Conservation (phyloP, 225 moss, liverwort and hornwort species). For the Polytrichum commune region DNA sequence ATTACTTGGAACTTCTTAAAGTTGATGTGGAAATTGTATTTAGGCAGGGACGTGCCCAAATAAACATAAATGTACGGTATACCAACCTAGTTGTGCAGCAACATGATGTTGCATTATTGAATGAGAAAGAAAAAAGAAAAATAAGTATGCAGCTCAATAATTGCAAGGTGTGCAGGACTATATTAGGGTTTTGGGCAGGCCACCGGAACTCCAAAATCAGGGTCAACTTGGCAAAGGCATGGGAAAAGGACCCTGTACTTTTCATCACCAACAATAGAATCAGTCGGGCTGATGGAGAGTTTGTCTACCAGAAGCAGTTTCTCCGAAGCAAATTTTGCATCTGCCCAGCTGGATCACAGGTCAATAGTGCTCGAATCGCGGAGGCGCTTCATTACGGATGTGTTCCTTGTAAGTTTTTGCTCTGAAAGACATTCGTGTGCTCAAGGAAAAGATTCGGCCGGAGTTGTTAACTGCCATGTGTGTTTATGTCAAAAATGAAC, state of each 20-base stretch:
- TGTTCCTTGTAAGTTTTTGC: slow-evolving; percentile 43
- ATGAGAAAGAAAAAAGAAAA: too few relatives aligned
- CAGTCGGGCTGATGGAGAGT: slow-evolving; percentile 40
- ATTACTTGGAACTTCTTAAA: too few relatives aligned
- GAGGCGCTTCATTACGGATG: slow-evolving; percentile 64
- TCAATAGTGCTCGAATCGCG: slow-evolving; percentile 59
- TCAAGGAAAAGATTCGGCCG: too few relatives aligned
- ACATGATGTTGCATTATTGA: too few relatives aligned
- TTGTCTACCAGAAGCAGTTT: slow-evolving; percentile 53
- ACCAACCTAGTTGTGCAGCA: too few relatives aligned
- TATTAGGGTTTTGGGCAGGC: slow-evolving; percentile 61
- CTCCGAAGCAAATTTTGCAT: slow-evolving; percentile 58
- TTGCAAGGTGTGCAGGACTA: slow-evolving; percentile 40
- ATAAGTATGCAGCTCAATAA: too few relatives aligned
- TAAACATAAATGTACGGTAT: too few relatives aligned
- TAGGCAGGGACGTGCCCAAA: too few relatives aligned
- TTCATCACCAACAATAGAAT: slow-evolving; percentile 59
- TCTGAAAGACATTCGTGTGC: too few relatives aligned
- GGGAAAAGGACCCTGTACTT: slow-evolving; percentile 53
- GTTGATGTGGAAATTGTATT: too few relatives aligned
- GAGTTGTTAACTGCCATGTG: too few relatives aligned
- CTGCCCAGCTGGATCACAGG: slow-evolving; percentile 66
- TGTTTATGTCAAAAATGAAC: too few relatives aligned
- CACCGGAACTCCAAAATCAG: slow-evolving; percentile 62
- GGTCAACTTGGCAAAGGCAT: slow-evolving; percentile 48